Evolutionary conservation across 2,329 filamentous ascomycete genomes (phyloP).

Genomic region (Trichoderma sp.): DNA sequence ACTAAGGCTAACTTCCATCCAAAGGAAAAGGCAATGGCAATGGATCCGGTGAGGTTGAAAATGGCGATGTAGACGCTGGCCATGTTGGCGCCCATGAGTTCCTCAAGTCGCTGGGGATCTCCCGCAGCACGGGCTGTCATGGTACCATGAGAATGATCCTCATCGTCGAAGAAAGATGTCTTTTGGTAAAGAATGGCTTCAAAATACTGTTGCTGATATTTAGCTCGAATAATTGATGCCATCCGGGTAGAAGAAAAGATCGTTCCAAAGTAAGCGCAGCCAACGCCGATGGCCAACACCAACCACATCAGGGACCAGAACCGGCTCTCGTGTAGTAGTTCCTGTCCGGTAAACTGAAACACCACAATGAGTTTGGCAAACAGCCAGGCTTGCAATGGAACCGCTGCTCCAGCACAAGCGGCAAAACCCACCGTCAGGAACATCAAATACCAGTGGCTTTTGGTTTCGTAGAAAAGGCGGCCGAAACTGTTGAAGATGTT

Average conservation of each 20-base stretch:
- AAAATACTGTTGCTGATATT: slow-evolving; percentile 61
- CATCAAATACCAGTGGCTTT: slow-evolving; percentile 50
- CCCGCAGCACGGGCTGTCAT: slow-evolving; percentile 55
- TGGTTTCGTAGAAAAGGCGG: slow-evolving; percentile 56
- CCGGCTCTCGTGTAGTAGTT: slow-evolving; percentile 43
- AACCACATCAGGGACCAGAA: slow-evolving; percentile 69
- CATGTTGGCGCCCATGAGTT: slow-evolving; percentile 63
- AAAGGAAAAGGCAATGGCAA: slow-evolving; percentile 67
- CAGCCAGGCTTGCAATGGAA: slow-evolving; percentile 54
- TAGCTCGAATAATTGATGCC: slow-evolving; percentile 49
- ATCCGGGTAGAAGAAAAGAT: slow-evolving; percentile 43
- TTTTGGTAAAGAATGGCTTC: slow-evolving; percentile 58
- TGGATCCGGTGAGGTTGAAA: slow-evolving; percentile 63
- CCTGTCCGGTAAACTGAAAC: slow-evolving; percentile 41
- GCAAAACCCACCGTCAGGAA: slow-evolving; percentile 48
- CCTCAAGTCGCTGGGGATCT: slow-evolving; percentile 60
- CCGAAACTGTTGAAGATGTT: slow-evolving; percentile 55
- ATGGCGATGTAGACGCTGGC: slow-evolving; percentile 60
- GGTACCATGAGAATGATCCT: slow-evolving; percentile 59
- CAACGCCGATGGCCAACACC: slow-evolving; percentile 53
- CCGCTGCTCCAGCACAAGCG: slow-evolving; percentile 43
- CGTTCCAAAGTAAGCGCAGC: slow-evolving; percentile 50
- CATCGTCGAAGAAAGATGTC: slow-evolving; percentile 59
- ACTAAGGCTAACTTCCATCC: slow-evolving; percentile 77
- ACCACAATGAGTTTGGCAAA: slow-evolving; percentile 54